Conservation (phyloP, 2,329 filamentous ascomycete genomes). For the Stagonosporopsis tanaceti region DNA sequence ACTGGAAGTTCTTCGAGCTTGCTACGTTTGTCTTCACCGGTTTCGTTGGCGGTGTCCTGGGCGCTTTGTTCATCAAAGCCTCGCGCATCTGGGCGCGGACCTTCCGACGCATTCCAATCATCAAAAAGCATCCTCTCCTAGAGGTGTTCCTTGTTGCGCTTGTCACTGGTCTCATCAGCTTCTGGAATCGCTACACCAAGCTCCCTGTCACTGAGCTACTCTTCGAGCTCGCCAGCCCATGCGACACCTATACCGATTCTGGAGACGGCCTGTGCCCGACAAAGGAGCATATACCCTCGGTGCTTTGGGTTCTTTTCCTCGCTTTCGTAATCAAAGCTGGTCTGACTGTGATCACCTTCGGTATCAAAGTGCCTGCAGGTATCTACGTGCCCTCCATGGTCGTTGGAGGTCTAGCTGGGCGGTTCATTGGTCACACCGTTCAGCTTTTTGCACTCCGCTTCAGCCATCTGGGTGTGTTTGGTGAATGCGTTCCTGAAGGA, state of each 20-base stretch:
- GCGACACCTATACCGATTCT: conserved; percentile 71
- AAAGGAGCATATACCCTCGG: conserved; percentile 77
- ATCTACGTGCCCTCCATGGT: conserved; percentile 99
- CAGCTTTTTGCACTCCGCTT: conserved; percentile 82
- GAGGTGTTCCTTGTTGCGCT: conserved; percentile 90
- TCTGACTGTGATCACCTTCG: conserved; percentile 89
- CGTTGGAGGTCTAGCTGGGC: conserved; percentile 89
- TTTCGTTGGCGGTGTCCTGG: conserved; percentile 80
- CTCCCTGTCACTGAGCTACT: conserved; percentile 89
- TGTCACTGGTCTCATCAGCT: conserved; percentile 83
- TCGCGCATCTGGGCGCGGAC: conserved; percentile 87
- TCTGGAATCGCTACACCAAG: conserved; percentile 92
- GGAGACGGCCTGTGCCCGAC: conserved; percentile 82
- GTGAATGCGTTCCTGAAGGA: conserved; percentile 71
- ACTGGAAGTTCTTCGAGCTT: conserved; percentile 96
- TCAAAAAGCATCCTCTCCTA: conserved; percentile 83
- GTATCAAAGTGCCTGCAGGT: conserved; percentile 93
- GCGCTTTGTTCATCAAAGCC: conserved; percentile 96
- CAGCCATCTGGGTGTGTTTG: conserved; percentile 76
- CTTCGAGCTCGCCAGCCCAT: conserved; percentile 89
- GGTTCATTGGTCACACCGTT: conserved; percentile 83
- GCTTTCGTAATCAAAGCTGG: conserved; percentile 91
- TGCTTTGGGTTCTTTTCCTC: conserved; percentile 73
- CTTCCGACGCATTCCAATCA: conserved; percentile 80
- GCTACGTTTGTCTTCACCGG: conserved; percentile 85